These are phyloP conservation scores for Lasiodiplodia sp. DNA, from an alignment of 2,329 filamentous ascomycete species.

Conservation along the genomic window DNA sequence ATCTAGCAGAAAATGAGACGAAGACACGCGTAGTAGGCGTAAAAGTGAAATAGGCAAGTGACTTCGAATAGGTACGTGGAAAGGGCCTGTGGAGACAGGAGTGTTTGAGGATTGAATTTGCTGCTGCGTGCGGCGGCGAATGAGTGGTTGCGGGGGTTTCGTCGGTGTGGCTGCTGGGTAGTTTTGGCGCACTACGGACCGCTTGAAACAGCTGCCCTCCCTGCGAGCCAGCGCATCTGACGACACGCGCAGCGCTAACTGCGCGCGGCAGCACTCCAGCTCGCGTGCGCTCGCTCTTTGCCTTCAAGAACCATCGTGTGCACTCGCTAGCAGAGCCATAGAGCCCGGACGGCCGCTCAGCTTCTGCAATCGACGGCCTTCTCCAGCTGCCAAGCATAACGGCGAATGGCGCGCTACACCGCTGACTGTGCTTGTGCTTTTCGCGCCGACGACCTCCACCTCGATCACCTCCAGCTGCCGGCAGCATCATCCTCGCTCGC, in stretches of 20 bases:
- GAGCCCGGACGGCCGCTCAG: constrained; percentile 15
- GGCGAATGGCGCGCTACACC: constrained; percentile 26
- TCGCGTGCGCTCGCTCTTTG: constrained; percentile 3
- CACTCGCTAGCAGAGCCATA: constrained; percentile 6
- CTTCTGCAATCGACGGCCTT: constrained; percentile 8
- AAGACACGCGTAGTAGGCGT: background rate
- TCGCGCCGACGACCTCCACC: constrained; percentile 10
- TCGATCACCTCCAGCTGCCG: constrained; percentile 8
- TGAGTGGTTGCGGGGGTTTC: background rate
- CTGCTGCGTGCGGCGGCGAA: background rate
- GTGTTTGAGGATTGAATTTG: background rate
- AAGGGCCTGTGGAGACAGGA: background rate
- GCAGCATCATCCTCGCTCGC: constrained; percentile 6
- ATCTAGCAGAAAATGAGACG: background rate
- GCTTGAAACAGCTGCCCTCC: background rate
- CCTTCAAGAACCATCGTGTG: constrained; percentile 16
- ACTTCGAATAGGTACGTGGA: background rate
- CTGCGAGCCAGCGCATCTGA: constrained; percentile 10
- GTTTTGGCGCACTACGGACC: background rate
- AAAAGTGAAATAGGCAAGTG: background rate
- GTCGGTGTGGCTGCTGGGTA: constrained; percentile 15
- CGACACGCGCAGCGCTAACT: constrained; percentile 4
- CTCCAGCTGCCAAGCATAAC: constrained; percentile 20
- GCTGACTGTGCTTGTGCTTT: constrained; percentile 25
- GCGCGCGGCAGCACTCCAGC: background rate